Conservation (phyloP, 495 filamentous ascomycete genomes). For the Ramalina intermedia region DNA sequence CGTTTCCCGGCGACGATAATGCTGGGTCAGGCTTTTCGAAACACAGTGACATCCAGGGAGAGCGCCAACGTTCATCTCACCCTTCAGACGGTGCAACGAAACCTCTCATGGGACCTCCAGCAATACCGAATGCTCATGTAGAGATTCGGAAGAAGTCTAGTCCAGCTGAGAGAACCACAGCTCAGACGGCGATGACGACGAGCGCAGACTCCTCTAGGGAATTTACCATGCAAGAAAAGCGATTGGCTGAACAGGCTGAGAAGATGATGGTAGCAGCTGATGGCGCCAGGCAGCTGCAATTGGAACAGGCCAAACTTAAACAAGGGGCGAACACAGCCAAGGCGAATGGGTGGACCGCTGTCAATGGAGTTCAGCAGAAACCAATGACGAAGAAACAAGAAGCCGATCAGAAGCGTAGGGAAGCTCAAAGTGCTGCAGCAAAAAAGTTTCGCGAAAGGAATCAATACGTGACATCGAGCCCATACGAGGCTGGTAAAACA, state of each 20-base stretch:
- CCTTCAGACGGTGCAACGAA: no score
- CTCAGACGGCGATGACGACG: no score
- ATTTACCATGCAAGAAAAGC: neutral
- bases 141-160: no score
- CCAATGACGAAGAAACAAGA: neutral
- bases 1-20: no score
- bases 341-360: neutral
- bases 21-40: no score
- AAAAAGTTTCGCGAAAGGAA: neutral
- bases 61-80: no score
- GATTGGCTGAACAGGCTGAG: conserved; percentile 4
- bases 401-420: neutral
- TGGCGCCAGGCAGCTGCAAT: conserved; percentile 6
- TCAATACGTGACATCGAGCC: neutral
- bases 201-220: no score
- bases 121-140: no score
- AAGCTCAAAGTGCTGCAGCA: neutral
- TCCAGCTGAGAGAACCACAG: neutral
- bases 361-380: neutral
- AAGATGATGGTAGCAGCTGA: conserved; percentile 6
- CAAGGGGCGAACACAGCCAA: neutral
- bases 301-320: conserved; percentile 2
- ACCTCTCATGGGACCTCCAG: no score
- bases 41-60: no score
- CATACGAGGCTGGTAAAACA: neutral